phyloP scores from a whole-genome alignment of 1,139 yeast species.

The Entelexis paramagnoliae region DNA sequence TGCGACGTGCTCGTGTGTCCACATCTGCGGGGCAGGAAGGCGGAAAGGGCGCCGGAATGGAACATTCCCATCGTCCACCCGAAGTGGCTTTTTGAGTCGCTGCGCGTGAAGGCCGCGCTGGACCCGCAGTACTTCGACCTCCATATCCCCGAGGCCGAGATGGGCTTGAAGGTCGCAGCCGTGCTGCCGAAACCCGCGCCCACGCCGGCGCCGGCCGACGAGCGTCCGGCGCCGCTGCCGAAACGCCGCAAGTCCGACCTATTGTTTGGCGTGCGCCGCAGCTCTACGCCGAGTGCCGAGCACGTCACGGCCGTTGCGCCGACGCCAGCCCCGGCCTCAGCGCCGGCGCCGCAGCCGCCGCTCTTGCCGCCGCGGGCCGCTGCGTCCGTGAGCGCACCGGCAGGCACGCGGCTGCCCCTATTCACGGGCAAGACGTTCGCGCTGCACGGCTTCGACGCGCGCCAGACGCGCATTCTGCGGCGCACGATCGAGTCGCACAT shows the following conservation, averaged over 20 bases:
- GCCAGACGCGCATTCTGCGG: slow-evolving; percentile 24
- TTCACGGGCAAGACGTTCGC: slow-evolving; percentile 16
- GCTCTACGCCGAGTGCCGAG: slow-evolving; percentile 3
- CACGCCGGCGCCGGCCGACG: not conserved
- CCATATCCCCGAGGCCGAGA: slow-evolving; percentile 7
- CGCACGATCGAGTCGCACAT: slow-evolving; percentile 20
- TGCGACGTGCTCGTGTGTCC: slow-evolving; percentile 41
- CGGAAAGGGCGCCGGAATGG: slow-evolving; percentile 30
- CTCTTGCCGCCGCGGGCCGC: not conserved
- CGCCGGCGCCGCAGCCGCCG: slow-evolving; percentile 5
- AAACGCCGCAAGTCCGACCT: slow-evolving; percentile 10
- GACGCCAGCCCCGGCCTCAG: slow-evolving; percentile 2
- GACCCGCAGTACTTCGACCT: slow-evolving; percentile 17
- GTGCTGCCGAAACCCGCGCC: not conserved
- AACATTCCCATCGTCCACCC: slow-evolving; percentile 21
- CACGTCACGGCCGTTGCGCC: slow-evolving; percentile 11
- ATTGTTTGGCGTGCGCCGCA: not conserved
- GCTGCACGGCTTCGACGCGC: slow-evolving; percentile 21
- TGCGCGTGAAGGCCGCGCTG: slow-evolving; percentile 19
- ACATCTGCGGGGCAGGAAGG: slow-evolving; percentile 51
- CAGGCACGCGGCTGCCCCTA: slow-evolving; percentile 3
- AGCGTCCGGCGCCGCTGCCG: slow-evolving; percentile 8
- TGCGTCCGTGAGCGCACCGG: not conserved
- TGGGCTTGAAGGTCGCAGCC: not conserved
- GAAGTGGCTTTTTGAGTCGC: slow-evolving; percentile 22